Percentiles rank a stretch among this genome's conserved stretches.
phyloP scores from a whole-genome alignment of 345 rosid genomes.

The Erucastrum elatum region DNA sequence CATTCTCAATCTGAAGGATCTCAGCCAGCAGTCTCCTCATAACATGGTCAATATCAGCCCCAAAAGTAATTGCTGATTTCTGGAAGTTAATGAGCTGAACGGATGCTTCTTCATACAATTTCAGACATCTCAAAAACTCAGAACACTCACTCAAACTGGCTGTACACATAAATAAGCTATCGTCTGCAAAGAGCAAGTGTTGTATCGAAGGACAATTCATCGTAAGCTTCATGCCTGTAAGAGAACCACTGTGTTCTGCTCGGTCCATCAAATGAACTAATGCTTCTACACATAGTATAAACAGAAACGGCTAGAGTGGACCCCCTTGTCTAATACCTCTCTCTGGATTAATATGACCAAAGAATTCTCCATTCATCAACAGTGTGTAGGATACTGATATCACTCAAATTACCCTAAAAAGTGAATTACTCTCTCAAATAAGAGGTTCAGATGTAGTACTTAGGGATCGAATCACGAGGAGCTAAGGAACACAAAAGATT shows the following conservation, averaged over 20 bases:
- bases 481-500: too few species aligned
- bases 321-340: background rate
- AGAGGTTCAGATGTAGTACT: too few species aligned
- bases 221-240: background rate
- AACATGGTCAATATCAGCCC: background rate
- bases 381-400: too few species aligned
- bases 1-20: too few species aligned
- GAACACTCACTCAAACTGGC: background rate
- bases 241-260: background rate
- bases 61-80: background rate
- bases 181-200: background rate
- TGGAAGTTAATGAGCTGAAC: background rate
- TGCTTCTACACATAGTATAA: background rate
- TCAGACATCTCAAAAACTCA: background rate
- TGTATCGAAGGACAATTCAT: background rate
- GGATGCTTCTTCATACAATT: background rate
- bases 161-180: background rate
- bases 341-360: background rate
- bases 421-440: too few species aligned
- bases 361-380: background rate
- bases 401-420: too few species aligned
- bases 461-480: too few species aligned
- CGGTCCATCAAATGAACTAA: background rate
- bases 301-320: background rate
- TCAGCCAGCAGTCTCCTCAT: background rate